These are phyloP conservation scores for Monilinia polystroma DNA, from an alignment of 2,329 filamentous ascomycete species.

Conservation along the genomic window DNA sequence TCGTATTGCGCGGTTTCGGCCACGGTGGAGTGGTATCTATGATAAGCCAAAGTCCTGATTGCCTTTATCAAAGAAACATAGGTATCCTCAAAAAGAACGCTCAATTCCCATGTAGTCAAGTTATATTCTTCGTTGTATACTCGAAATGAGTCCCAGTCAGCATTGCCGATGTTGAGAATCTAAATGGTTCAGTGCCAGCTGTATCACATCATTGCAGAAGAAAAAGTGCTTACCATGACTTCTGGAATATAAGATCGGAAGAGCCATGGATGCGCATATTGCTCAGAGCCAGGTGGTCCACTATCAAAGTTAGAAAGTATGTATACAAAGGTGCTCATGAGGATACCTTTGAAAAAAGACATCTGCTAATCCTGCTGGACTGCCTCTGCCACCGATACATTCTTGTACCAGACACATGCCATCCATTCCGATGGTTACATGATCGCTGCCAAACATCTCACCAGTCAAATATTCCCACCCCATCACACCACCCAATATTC, in stretches of 20 bases:
- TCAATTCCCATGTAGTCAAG: slow-evolving; percentile 37
- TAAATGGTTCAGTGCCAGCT: slow-evolving; percentile 21
- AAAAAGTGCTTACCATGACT: slow-evolving; percentile 36
- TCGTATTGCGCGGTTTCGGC: slow-evolving; percentile 24
- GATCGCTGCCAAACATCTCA: slow-evolving; percentile 42
- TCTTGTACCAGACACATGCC: slow-evolving; percentile 41
- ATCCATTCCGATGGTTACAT: slow-evolving; percentile 39
- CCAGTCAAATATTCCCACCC: slow-evolving; percentile 43
- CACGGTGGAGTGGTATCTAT: slow-evolving; percentile 25
- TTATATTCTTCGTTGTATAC: slow-evolving; percentile 38
- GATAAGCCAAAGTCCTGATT: slow-evolving; percentile 38
- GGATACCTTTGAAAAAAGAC: slow-evolving; percentile 36
- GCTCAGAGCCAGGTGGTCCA: slow-evolving; percentile 36
- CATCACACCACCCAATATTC: slow-evolving; percentile 34
- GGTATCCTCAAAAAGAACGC: slow-evolving; percentile 38
- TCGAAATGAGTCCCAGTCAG: slow-evolving; percentile 40
- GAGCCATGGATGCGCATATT: slow-evolving; percentile 41
- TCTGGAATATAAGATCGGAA: slow-evolving; percentile 42
- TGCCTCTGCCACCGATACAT: slow-evolving; percentile 40
- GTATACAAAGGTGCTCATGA: not conserved
- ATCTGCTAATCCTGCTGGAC: slow-evolving; percentile 34
- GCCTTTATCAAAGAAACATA: slow-evolving; percentile 42
- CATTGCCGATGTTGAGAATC: slow-evolving; percentile 40
- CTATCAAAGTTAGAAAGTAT: slow-evolving; percentile 31
- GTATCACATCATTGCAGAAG: not conserved